Conservation (phyloP, 495 filamentous ascomycete species). For the Penicillium manginii region DNA sequence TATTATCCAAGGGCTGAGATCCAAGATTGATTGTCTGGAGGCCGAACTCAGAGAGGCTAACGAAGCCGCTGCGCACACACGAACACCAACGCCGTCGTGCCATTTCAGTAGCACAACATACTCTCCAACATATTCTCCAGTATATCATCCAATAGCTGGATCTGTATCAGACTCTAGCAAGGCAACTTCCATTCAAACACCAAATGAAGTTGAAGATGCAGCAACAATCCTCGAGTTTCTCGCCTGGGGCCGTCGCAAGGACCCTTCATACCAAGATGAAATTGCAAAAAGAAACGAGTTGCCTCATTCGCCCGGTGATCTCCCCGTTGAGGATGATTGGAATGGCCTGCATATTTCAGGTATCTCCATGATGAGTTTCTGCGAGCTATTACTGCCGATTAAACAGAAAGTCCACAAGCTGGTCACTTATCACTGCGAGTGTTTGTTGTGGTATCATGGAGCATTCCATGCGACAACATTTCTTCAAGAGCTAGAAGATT, state of each 20-base stretch:
- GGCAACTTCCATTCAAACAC: constrained; percentile 4
- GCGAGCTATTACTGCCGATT: constrained; percentile 38
- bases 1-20: constrained; percentile 24
- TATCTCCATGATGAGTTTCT: constrained; percentile 13
- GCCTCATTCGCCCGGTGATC: constrained; percentile 26
- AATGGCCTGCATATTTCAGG: constrained; percentile 13
- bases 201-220: constrained; percentile 39
- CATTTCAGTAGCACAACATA: constrained; percentile 4
- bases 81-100: not conserved
- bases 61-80: not conserved
- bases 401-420: constrained; percentile 35
- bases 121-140: constrained; percentile 6
- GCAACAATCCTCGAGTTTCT: constrained; percentile 51
- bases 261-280: constrained; percentile 36
- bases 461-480: constrained; percentile 41
- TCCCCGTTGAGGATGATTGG: constrained; percentile 22
- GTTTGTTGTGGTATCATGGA: constrained; percentile 44
- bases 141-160: not conserved
- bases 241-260: constrained; percentile 46
- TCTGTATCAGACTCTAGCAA: not conserved
- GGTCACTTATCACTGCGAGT: constrained; percentile 41
- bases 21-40: constrained; percentile 24
- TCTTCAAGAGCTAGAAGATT: constrained; percentile 29
- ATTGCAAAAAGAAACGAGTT: constrained; percentile 24
- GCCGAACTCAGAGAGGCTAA: constrained; percentile 18